A percentile compares a stretch with the other conserved stretches of the same genome.
These are phyloP conservation scores for Chaetomiaceae sp. DNA, from an alignment of 2,329 filamentous ascomycete genomes.

Conservation along the genomic window DNA sequence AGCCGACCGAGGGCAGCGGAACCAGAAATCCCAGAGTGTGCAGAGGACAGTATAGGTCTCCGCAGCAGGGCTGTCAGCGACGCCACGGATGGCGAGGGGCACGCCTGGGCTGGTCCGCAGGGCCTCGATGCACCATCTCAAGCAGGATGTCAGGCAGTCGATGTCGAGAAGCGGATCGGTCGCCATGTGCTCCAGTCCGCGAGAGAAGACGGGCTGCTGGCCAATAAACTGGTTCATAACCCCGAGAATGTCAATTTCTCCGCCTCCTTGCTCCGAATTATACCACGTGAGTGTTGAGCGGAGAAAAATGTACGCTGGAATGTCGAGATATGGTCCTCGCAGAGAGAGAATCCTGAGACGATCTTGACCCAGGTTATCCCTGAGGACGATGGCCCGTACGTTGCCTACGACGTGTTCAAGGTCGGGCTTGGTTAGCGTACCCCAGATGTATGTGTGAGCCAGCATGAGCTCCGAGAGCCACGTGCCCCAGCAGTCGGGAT, in stretches of 20 bases:
- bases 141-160: constrained; percentile 4
- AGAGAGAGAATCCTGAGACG: background rate
- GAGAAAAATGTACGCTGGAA: constrained; percentile 12
- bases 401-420: constrained; percentile 5
- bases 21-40: constrained; percentile 14
- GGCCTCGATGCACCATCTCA: constrained; percentile 8
- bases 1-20: background rate
- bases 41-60: constrained; percentile 12
- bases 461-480: constrained; percentile 3
- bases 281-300: constrained; percentile 10
- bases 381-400: background rate
- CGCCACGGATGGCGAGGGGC: background rate
- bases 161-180: background rate
- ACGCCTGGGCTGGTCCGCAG: background rate
- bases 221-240: constrained; percentile 13
- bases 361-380: background rate
- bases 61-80: background rate
- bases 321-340: constrained; percentile 7
- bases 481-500: background rate
- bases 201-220: constrained; percentile 10
- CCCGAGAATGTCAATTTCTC: background rate
- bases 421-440: background rate
- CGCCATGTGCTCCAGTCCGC: background rate
- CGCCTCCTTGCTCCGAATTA: constrained; percentile 1
- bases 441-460: constrained; percentile 11